A percentile compares a stretch with the other conserved stretches of the same genome.
These are phyloP conservation scores for Cryptococcus sp. DNA, from an alignment of 1,284 basidiomycete species.

Conservation along the genomic window DNA sequence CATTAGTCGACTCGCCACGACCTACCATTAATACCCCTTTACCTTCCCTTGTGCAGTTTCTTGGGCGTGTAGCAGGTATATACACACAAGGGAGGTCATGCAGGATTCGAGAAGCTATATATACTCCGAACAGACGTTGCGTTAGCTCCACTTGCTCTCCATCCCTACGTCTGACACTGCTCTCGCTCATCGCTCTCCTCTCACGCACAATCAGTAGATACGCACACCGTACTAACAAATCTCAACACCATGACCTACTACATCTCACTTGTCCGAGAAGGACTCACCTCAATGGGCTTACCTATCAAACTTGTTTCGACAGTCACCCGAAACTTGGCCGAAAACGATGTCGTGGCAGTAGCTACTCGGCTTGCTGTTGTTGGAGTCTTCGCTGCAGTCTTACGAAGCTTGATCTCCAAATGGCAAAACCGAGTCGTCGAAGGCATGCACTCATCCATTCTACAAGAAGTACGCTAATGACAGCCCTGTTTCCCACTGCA, in stretches of 20 bases:
- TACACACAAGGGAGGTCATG: too few species aligned
- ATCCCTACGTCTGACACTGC: too few species aligned
- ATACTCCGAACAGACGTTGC: too few species aligned
- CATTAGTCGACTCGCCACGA: too few species aligned
- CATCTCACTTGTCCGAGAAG: neutral
- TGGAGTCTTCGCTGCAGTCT: neutral
- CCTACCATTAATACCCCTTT: too few species aligned
- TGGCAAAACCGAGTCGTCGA: neutral
- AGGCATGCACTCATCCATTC: neutral
- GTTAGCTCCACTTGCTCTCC: too few species aligned
- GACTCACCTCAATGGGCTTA: neutral
- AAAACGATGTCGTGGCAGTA: neutral
- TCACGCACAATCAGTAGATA: too few species aligned
- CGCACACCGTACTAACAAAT: too few species aligned
- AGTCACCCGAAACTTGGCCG: neutral
- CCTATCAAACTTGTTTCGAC: neutral
- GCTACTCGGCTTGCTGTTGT: neutral
- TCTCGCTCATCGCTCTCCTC: too few species aligned
- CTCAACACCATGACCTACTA: neutral
- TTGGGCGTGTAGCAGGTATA: too few species aligned
- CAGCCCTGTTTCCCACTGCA: conserved; percentile 20
- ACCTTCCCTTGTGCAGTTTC: too few species aligned
- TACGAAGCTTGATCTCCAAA: neutral
- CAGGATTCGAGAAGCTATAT: too few species aligned
- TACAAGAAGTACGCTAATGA: neutral